These are phyloP conservation scores for Aeschynomene evenia DNA, from an alignment of 306 rosid genomes.

Conservation along the genomic window DNA sequence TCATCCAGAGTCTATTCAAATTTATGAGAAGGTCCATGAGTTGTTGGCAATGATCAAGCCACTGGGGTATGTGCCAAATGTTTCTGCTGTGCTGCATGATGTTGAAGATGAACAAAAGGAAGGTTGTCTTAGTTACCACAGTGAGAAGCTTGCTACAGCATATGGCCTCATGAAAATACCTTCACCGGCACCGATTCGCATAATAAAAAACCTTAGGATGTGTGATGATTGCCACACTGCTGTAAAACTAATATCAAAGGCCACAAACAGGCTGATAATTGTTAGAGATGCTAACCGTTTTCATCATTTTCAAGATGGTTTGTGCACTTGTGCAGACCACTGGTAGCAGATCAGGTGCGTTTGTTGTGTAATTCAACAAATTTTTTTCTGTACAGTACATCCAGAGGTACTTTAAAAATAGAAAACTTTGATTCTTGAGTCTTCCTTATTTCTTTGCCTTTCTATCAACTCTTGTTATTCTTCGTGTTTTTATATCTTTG, in stretches of 20 bases:
- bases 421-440: neutral
- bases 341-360: slow-evolving; percentile 45
- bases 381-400: neutral
- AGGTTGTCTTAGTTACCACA: slow-evolving; percentile 69
- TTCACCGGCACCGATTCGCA: slow-evolving; percentile 61
- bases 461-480: neutral
- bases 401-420: neutral
- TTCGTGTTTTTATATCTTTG: neutral
- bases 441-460: neutral
- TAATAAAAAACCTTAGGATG: slow-evolving; percentile 74
- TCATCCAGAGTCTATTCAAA: slow-evolving; percentile 64
- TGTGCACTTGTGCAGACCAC: slow-evolving; percentile 65
- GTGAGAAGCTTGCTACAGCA: slow-evolving; percentile 83
- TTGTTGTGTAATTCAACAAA: neutral
- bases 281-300: slow-evolving; percentile 76
- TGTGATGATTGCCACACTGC: slow-evolving; percentile 83
- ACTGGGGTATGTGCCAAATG: slow-evolving; percentile 63
- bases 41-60: slow-evolving; percentile 60
- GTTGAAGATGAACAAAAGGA: slow-evolving; percentile 80
- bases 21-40: slow-evolving; percentile 59
- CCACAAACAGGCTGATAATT: slow-evolving; percentile 53
- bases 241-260: slow-evolving; percentile 63
- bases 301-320: slow-evolving; percentile 75
- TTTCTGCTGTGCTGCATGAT: slow-evolving; percentile 55
- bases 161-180: slow-evolving; percentile 69